Percentiles rank a stretch among this genome's conserved stretches.
Conservation (phyloP, 2,329 filamentous ascomycete species). For the Eurotiales sp. region DNA sequence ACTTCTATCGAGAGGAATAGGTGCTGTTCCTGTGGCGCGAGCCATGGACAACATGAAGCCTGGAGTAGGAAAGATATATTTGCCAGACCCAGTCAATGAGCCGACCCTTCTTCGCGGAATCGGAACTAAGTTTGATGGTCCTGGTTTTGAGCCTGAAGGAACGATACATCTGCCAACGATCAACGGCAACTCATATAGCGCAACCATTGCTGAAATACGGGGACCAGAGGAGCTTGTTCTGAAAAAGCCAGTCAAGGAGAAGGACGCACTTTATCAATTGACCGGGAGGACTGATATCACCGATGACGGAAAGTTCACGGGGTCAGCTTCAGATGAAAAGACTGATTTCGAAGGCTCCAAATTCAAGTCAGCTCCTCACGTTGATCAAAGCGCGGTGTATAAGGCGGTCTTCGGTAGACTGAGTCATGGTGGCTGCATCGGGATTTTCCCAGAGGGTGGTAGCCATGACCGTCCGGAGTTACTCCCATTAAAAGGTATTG, state of each 20-base stretch:
- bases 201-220: slow-evolving; percentile 78
- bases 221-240: slow-evolving; percentile 76
- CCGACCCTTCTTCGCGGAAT: slow-evolving; percentile 75
- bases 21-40: slow-evolving; percentile 87
- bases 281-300: slow-evolving; percentile 74
- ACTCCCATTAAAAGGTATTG: slow-evolving; percentile 72
- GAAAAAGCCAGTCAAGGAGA: slow-evolving; percentile 82
- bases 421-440: slow-evolving; percentile 79
- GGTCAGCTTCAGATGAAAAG: slow-evolving; percentile 53
- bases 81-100: slow-evolving; percentile 82
- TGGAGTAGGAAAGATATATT: slow-evolving; percentile 74
- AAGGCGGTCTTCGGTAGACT: slow-evolving; percentile 86
- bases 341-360: slow-evolving; percentile 68
- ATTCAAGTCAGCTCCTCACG: slow-evolving; percentile 86
- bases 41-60: slow-evolving; percentile 85
- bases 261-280: slow-evolving; percentile 71
- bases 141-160: slow-evolving; percentile 70
- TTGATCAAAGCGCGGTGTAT: slow-evolving; percentile 91
- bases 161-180: slow-evolving; percentile 82
- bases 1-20: slow-evolving; percentile 75
- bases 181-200: slow-evolving; percentile 73
- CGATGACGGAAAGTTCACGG: slow-evolving; percentile 59
- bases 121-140: slow-evolving; percentile 74
- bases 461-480: slow-evolving; percentile 92
- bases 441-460: slow-evolving; percentile 95